Evolutionary conservation across 345 rosid genomes (phyloP).

Genomic region (Populus ilicifolia): DNA sequence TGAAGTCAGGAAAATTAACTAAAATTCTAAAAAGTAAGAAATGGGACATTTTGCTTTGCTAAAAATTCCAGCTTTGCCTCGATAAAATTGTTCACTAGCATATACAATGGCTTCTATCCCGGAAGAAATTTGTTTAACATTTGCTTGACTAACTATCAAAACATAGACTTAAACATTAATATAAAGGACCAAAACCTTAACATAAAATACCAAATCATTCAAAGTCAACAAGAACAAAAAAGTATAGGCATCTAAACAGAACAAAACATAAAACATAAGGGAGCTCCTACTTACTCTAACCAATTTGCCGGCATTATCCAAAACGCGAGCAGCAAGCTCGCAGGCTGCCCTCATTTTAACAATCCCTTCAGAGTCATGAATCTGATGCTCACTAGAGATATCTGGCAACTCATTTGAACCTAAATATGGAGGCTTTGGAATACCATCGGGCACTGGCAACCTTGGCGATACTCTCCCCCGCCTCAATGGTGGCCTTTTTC

Average conservation of each 20-base stretch:
- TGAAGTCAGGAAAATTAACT: not conserved
- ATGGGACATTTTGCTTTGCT: not conserved
- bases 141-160: not conserved
- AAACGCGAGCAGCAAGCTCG: slow-evolving; percentile 87
- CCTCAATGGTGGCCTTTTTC: slow-evolving; percentile 57
- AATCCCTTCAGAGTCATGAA: slow-evolving; percentile 74
- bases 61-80: not conserved
- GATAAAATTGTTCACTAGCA: not conserved
- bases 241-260: not conserved
- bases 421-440: slow-evolving; percentile 73
- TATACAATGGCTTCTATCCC: not conserved
- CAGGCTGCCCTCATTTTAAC: slow-evolving; percentile 76
- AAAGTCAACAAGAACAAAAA: not conserved
- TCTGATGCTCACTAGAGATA: slow-evolving; percentile 53
- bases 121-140: not conserved
- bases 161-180: not conserved
- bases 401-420: slow-evolving; percentile 57
- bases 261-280: not conserved
- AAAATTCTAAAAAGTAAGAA: not conserved
- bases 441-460: slow-evolving; percentile 76
- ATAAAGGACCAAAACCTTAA: not conserved
- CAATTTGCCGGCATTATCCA: slow-evolving; percentile 70
- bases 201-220: not conserved
- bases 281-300: slow-evolving; percentile 52
- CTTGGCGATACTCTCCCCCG: slow-evolving; percentile 80